These are phyloP conservation scores for Pugionium cornutum DNA, from an alignment of 345 rosid species.

Conservation along the genomic window DNA sequence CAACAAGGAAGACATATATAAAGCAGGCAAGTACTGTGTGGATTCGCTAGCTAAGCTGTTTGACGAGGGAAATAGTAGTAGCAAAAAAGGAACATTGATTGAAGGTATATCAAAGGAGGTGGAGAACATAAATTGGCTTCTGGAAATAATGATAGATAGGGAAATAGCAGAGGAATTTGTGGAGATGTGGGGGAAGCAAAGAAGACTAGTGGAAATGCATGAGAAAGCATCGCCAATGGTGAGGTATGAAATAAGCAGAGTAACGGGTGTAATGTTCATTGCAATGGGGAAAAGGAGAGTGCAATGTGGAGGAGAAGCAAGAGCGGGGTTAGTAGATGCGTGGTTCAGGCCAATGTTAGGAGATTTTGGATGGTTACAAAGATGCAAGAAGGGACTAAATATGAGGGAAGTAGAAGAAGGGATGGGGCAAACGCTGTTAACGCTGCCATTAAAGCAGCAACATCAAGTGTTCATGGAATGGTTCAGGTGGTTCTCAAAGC, in stretches of 20 bases:
- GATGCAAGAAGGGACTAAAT: slow-evolving; percentile 86
- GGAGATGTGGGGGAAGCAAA: slow-evolving; percentile 68
- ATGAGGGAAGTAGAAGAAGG: slow-evolving; percentile 81
- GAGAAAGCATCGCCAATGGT: slow-evolving; percentile 77
- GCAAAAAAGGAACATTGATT: slow-evolving; percentile 55
- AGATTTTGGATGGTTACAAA: slow-evolving; percentile 92
- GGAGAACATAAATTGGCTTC: slow-evolving; percentile 81
- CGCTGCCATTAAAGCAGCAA: slow-evolving; percentile 72
- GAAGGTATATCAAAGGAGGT: slow-evolving; percentile 77
- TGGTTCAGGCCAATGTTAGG: slow-evolving; percentile 92
- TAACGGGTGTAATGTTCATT: slow-evolving; percentile 65
- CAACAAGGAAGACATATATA: slow-evolving; percentile 67
- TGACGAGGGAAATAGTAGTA: slow-evolving; percentile 51
- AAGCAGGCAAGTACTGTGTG: slow-evolving; percentile 59
- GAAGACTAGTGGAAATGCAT: slow-evolving; percentile 55
- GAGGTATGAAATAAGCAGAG: slow-evolving; percentile 83
- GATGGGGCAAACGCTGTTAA: slow-evolving; percentile 80
- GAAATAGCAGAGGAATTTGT: slow-evolving; percentile 89
- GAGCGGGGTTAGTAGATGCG: slow-evolving; percentile 60
- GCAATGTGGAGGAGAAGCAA: slow-evolving; percentile 69
- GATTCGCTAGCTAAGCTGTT: slow-evolving; percentile 52
- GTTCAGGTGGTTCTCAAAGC: slow-evolving; percentile 83
- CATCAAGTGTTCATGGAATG: slow-evolving; percentile 82
- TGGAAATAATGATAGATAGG: slow-evolving; percentile 74
- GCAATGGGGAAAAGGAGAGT: slow-evolving; percentile 86